A percentile compares a stretch with the other conserved stretches of the same genome.
Evolutionary conservation across 805 yeast genomes (phyloP).

Genomic region (Pichia nanzhaoensis): DNA sequence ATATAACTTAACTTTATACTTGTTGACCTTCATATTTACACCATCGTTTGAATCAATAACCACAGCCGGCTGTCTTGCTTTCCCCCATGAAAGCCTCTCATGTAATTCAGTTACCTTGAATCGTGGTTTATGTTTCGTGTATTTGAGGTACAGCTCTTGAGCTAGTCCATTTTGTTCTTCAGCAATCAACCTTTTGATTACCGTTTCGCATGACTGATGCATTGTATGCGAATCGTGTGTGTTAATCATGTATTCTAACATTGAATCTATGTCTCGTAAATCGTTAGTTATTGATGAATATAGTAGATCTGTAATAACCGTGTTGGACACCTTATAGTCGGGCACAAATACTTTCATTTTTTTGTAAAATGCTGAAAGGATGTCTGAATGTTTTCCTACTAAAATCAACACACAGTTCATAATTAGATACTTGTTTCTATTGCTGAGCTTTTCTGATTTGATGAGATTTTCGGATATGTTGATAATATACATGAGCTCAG

Average conservation of each 20-base stretch:
- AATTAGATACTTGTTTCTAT: conserved; percentile 5
- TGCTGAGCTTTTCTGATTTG: neutral
- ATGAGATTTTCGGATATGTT: conserved; percentile 8
- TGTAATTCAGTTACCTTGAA: conserved; percentile 5
- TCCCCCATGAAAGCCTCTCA: conserved; percentile 1
- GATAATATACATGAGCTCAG: conserved; percentile 7
- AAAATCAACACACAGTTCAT: conserved; percentile 10
- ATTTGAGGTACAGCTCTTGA: conserved; percentile 13
- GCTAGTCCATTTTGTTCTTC: conserved; percentile 10
- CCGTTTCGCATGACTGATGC: conserved; percentile 5
- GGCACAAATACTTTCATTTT: conserved; percentile 7
- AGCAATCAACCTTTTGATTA: conserved; percentile 9
- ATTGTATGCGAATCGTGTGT: neutral
- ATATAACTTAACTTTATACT: conserved; percentile 15
- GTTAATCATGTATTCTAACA: conserved; percentile 6
- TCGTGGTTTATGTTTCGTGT: conserved; percentile 4
- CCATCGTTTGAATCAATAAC: conserved; percentile 9
- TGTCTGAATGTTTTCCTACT: conserved; percentile 10
- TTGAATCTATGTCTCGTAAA: conserved; percentile 10
- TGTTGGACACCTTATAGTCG: conserved; percentile 9
- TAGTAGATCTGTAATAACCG: conserved; percentile 3
- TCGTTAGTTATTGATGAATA: conserved; percentile 8
- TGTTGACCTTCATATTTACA: conserved; percentile 15
- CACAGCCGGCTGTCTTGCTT: conserved; percentile 4
- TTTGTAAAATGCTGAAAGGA: conserved; percentile 11